Conservation (phyloP, 2,329 filamentous ascomycete genomes). For the Colletotrichum scovillei region DNA sequence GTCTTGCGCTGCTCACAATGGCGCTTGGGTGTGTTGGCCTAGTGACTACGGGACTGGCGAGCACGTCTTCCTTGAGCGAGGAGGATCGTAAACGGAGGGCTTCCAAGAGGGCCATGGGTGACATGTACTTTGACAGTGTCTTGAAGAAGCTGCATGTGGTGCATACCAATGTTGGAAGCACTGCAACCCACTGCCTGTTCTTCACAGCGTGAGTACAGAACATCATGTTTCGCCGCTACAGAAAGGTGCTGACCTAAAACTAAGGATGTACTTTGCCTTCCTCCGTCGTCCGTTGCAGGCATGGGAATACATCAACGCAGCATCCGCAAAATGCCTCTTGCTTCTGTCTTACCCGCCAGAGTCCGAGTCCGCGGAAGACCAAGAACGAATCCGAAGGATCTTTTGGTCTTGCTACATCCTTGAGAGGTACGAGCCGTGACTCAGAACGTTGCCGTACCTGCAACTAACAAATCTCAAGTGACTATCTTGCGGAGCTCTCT, state of each 20-base stretch:
- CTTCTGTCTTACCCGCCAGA: constrained; percentile 56
- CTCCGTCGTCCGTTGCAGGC: constrained; percentile 62
- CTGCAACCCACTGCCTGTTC: constrained; percentile 61
- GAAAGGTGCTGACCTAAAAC: not conserved
- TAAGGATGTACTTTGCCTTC: constrained; percentile 61
- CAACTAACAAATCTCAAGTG: constrained; percentile 44
- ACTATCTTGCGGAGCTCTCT: constrained; percentile 64
- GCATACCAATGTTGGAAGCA: constrained; percentile 58
- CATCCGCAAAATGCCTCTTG: constrained; percentile 61
- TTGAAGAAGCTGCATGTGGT: constrained; percentile 58
- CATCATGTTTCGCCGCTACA: not conserved
- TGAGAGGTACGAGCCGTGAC: constrained; percentile 51
- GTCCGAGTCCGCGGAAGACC: constrained; percentile 50
- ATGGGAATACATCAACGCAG: constrained; percentile 62
- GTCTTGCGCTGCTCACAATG: constrained; percentile 58
- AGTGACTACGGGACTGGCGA: constrained; percentile 46
- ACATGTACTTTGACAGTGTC: constrained; percentile 58
- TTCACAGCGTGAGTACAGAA: constrained; percentile 55
- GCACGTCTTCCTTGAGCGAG: constrained; percentile 28
- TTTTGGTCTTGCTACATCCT: constrained; percentile 68
- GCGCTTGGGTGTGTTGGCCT: constrained; percentile 60
- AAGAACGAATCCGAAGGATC: constrained; percentile 60
- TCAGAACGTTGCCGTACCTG: not conserved
- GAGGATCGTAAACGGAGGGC: constrained; percentile 45
- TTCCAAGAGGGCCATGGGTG: constrained; percentile 49